A percentile compares a stretch with the other conserved stretches of the same genome.
phyloP scores from a whole-genome alignment of 345 rosid genomes.

The Aquilaria malaccensis region DNA sequence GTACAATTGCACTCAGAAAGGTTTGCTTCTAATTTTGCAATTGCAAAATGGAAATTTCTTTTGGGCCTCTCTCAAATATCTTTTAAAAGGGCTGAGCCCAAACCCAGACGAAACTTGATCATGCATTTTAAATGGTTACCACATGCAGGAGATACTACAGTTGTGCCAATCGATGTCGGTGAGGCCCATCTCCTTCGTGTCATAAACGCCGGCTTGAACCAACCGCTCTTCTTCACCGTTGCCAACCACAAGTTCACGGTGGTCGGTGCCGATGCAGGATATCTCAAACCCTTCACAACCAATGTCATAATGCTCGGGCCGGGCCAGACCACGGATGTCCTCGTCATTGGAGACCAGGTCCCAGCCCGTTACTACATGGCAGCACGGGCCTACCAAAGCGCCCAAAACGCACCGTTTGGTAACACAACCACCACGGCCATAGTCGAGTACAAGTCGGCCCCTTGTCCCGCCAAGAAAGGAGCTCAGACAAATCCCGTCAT shows the following conservation, averaged over 20 bases:
- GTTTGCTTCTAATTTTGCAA: constrained; percentile 16
- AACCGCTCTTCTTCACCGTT: constrained; percentile 61
- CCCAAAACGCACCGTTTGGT: constrained; percentile 57
- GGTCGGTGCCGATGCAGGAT: constrained; percentile 78
- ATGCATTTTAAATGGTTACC: not conserved
- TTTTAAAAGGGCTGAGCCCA: no score
- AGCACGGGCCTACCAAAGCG: constrained; percentile 64
- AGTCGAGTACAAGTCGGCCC: constrained; percentile 61
- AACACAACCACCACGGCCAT: constrained; percentile 83
- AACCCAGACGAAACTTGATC: no score
- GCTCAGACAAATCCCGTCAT: constrained; percentile 24
- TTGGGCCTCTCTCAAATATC: no score
- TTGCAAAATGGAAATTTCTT: no score
- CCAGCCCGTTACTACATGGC: constrained; percentile 69
- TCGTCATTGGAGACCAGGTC: constrained; percentile 51
- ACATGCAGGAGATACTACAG: constrained; percentile 17
- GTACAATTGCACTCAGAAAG: constrained; percentile 66
- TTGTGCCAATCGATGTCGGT: constrained; percentile 54
- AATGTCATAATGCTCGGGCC: constrained; percentile 75
- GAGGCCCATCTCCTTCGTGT: constrained; percentile 69
- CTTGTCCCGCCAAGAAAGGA: constrained; percentile 49
- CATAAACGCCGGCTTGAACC: constrained; percentile 74
- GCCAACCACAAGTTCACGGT: constrained; percentile 75
- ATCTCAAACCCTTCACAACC: constrained; percentile 62
- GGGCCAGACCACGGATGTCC: constrained; percentile 81